Percentiles rank a stretch among this genome's conserved stretches.
Evolutionary conservation across 2,329 filamentous ascomycete genomes (phyloP).

Genomic region (Diplodia sapinea): DNA sequence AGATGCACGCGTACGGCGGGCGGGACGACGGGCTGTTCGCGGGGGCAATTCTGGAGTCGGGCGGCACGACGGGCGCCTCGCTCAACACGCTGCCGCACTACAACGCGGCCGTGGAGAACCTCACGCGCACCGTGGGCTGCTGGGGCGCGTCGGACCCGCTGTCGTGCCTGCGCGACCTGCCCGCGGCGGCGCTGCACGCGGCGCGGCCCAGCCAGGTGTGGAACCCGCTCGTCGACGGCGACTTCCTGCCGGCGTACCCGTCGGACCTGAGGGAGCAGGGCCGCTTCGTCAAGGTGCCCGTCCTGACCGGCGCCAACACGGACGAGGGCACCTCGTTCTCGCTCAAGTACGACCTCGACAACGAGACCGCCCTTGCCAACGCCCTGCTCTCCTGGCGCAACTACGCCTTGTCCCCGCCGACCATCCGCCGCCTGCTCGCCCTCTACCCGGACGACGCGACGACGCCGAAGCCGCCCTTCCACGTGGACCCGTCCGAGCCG

Average conservation of each 20-base stretch:
- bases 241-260: slow-evolving; percentile 38
- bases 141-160: slow-evolving; percentile 40
- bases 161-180: slow-evolving; percentile 41
- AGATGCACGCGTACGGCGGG: slow-evolving; percentile 49
- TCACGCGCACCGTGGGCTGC: slow-evolving; percentile 18
- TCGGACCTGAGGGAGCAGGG: slow-evolving; percentile 47
- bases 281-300: slow-evolving; percentile 66
- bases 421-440: slow-evolving; percentile 41
- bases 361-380: slow-evolving; percentile 56
- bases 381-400: slow-evolving; percentile 46
- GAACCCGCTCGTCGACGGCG: slow-evolving; percentile 39
- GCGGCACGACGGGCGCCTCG: slow-evolving; percentile 43
- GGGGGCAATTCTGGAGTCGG: slow-evolving; percentile 50
- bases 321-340: slow-evolving; percentile 69
- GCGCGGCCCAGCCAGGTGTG: slow-evolving; percentile 36
- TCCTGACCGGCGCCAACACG: slow-evolving; percentile 67
- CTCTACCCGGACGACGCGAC: slow-evolving; percentile 42
- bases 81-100: slow-evolving; percentile 44
- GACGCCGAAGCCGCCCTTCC: slow-evolving; percentile 25
- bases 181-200: slow-evolving; percentile 38
- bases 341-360: slow-evolving; percentile 58
- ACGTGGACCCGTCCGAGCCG: not conserved
- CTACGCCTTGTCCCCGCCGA: slow-evolving; percentile 42
- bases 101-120: slow-evolving; percentile 33
- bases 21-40: slow-evolving; percentile 50